These are phyloP conservation scores for Byssothecium circinans DNA, from an alignment of 2,329 filamentous ascomycete genomes.

Conservation along the genomic window DNA sequence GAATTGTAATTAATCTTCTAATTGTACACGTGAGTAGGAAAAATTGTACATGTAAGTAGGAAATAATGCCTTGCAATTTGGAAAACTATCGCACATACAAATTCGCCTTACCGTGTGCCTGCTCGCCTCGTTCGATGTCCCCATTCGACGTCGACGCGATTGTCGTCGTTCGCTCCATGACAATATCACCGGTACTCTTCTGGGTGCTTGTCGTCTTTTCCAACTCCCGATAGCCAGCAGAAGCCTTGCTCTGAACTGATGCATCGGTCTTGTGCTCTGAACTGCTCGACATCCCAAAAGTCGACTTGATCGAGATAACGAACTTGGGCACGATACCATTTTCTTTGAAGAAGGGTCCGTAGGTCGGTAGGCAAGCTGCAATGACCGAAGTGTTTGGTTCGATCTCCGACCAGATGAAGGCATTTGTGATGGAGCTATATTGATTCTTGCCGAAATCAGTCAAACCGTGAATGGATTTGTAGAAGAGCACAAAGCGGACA, in stretches of 20 bases:
- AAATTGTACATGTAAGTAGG: too few relatives aligned
- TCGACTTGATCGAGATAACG: neutral
- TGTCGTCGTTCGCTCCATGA: neutral
- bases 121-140: neutral
- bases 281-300: slow-evolving; percentile 1
- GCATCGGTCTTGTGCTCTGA: neutral
- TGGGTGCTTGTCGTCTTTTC: slow-evolving; percentile 6
- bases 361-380: slow-evolving; percentile 18
- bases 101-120: neutral
- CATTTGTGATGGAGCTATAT: slow-evolving; percentile 14
- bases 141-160: neutral
- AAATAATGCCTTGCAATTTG: too few relatives aligned
- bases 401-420: slow-evolving; percentile 20
- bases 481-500: slow-evolving; percentile 16
- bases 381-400: slow-evolving; percentile 18
- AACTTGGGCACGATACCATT: slow-evolving; percentile 1
- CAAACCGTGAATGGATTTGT: slow-evolving; percentile 13
- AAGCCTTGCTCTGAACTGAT: neutral
- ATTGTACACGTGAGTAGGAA: too few relatives aligned
- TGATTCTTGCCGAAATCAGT: slow-evolving; percentile 10
- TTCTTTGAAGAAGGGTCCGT: slow-evolving; percentile 15
- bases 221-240: slow-evolving; percentile 11
- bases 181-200: slow-evolving; percentile 3
- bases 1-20: too few relatives aligned
- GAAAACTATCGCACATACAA: too few relatives aligned